These are phyloP conservation scores for Opeltia flavorubescens DNA, from an alignment of 495 filamentous ascomycete species.

Conservation along the genomic window DNA sequence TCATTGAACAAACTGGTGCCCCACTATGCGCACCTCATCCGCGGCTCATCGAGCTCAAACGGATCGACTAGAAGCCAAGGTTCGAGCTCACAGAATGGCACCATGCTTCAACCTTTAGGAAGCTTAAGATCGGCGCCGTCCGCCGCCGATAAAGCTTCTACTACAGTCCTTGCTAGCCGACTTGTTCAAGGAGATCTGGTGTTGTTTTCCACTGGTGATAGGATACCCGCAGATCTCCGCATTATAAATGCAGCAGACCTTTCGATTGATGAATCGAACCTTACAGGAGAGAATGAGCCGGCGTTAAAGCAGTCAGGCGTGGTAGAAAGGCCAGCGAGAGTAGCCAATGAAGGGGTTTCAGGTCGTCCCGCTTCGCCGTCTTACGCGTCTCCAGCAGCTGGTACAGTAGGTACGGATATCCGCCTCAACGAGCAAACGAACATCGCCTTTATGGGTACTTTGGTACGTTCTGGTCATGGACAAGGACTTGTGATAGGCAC, in stretches of 20 bases:
- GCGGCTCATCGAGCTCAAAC: constrained; percentile 32
- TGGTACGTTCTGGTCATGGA: constrained; percentile 92
- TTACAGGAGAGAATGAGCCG: constrained; percentile 94
- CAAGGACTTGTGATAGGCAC: constrained; percentile 93
- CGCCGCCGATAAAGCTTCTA: constrained; percentile 55
- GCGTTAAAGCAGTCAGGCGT: constrained; percentile 62
- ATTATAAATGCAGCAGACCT: constrained; percentile 81
- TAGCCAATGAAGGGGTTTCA: constrained; percentile 8
- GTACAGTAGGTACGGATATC: constrained; percentile 50
- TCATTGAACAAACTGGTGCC: constrained; percentile 87
- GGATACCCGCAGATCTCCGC: constrained; percentile 90
- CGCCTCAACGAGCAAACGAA: constrained; percentile 56
- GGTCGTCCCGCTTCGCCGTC: constrained; percentile 40
- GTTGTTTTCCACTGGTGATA: constrained; percentile 85
- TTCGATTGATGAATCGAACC: constrained; percentile 90
- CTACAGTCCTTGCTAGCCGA: constrained; percentile 70
- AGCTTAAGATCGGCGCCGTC: constrained; percentile 27
- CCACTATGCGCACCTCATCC: constrained; percentile 83
- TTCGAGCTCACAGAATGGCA: constrained; percentile 14
- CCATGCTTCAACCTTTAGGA: constrained; percentile 20
- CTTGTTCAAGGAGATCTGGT: constrained; percentile 88
- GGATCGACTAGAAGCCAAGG: constrained; percentile 7
- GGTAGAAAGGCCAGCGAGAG: constrained; percentile 19
- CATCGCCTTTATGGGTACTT: constrained; percentile 95
- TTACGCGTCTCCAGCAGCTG: constrained; percentile 45